phyloP scores from a whole-genome alignment of 306 rosid genomes.

The Rosa rugosa region DNA sequence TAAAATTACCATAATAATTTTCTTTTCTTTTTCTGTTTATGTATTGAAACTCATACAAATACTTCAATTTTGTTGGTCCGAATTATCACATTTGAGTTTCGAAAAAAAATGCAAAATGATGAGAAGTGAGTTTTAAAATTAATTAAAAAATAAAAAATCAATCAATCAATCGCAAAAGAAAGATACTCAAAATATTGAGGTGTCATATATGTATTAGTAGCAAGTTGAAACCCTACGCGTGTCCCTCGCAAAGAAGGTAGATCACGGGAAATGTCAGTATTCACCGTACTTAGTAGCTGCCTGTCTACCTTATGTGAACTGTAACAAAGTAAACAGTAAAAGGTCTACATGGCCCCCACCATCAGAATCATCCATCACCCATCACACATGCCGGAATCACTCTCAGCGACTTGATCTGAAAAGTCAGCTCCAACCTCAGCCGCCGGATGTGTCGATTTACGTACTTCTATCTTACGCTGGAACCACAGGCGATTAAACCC shows the following conservation, averaged over 20 bases:
- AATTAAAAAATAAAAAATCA: too few species aligned
- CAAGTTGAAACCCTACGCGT: background rate
- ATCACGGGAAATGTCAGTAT: background rate
- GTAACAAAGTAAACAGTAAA: background rate
- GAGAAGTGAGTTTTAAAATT: too few species aligned
- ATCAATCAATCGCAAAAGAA: too few species aligned
- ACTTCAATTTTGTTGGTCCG: too few species aligned
- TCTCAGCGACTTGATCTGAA: background rate
- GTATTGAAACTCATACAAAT: too few species aligned
- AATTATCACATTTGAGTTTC: too few species aligned
- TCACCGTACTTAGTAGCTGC: background rate
- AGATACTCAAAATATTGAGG: too few species aligned
- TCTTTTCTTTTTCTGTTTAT: too few species aligned
- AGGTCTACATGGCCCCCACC: background rate
- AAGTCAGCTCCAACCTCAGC: background rate
- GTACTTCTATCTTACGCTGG: background rate
- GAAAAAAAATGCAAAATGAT: too few species aligned
- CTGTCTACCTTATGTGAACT: background rate
- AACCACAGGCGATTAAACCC: background rate
- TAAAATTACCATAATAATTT: too few species aligned
- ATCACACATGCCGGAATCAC: background rate
- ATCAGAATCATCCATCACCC: background rate
- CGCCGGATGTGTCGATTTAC: background rate
- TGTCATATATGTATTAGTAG: background rate
- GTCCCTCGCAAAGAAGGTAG: background rate